These are phyloP conservation scores for Plicaturopsis crispa DNA, from an alignment of 768 basidiomycete genomes.

Conservation along the genomic window DNA sequence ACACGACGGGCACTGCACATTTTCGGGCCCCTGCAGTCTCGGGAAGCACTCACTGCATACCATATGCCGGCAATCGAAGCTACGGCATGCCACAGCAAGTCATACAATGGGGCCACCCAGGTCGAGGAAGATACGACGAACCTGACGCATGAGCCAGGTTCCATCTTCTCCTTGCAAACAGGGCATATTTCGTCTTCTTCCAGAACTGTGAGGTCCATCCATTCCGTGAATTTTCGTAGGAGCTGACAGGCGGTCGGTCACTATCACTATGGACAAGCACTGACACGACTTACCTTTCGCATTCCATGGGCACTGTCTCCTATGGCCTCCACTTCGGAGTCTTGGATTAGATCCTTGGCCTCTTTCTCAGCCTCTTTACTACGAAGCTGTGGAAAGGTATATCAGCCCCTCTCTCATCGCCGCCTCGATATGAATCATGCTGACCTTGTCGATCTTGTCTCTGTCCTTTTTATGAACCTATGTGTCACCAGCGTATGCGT, in stretches of 20 bases:
- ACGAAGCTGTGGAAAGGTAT: neutral
- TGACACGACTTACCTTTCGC: constrained; percentile 27
- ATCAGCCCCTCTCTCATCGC: neutral
- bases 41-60: constrained; percentile 31
- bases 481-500: too few relatives aligned
- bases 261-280: neutral
- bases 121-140: constrained; percentile 10
- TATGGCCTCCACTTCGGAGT: constrained; percentile 24
- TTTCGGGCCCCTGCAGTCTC: constrained; percentile 14
- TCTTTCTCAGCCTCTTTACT: neutral
- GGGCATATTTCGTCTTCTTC: constrained; percentile 30
- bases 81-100: constrained; percentile 11
- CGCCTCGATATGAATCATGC: neutral
- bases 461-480: neutral
- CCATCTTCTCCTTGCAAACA: constrained; percentile 28
- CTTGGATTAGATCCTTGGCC: constrained; percentile 24
- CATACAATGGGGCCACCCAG: neutral
- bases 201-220: constrained; percentile 28
- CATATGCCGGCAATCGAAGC: constrained; percentile 35
- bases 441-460: neutral
- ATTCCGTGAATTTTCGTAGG: constrained; percentile 29
- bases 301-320: constrained; percentile 28
- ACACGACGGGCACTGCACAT: constrained; percentile 30
- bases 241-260: constrained; percentile 21
- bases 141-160: constrained; percentile 27